Percentiles rank a stretch among this genome's conserved stretches.
Conservation (phyloP, 2,329 filamentous ascomycete genomes). For the Colletotrichum cuscutae region DNA sequence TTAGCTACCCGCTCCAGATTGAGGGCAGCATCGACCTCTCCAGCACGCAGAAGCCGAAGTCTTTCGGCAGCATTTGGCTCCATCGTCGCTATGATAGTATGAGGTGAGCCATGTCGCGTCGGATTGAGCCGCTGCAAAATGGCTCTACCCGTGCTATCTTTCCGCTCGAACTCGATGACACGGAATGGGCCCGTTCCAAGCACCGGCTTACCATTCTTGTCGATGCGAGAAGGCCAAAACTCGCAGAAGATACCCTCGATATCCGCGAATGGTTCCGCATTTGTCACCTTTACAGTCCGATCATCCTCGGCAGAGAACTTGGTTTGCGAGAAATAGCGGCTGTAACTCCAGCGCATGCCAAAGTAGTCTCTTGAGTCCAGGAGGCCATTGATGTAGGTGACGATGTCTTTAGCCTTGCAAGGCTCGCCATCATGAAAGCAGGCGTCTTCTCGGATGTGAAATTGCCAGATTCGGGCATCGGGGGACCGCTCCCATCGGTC, state of each 20-base stretch:
- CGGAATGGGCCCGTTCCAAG: conserved; percentile 15
- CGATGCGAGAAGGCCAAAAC: conserved; percentile 13
- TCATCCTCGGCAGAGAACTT: neutral
- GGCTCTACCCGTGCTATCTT: neutral
- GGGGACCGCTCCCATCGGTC: conserved; percentile 15
- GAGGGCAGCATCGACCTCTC: conserved; percentile 11
- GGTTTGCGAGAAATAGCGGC: conserved; percentile 4
- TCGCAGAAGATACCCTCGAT: conserved; percentile 15
- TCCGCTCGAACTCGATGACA: conserved; percentile 11
- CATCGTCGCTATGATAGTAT: neutral
- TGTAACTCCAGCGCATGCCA: conserved; percentile 28
- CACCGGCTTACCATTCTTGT: conserved; percentile 1
- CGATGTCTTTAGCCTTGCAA: neutral
- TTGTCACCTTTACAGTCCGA: neutral
- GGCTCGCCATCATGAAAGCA: conserved; percentile 11
- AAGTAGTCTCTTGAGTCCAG: conserved; percentile 26
- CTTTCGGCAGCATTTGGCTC: neutral
- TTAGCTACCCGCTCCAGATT: conserved; percentile 13
- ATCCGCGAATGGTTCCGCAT: conserved; percentile 4
- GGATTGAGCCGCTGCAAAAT: neutral
- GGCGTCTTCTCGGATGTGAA: conserved; percentile 19
- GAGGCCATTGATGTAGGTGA: conserved; percentile 1
- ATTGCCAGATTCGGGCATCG: conserved; percentile 2
- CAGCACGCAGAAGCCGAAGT: neutral
- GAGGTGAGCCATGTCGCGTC: neutral